Conservation (phyloP, 768 basidiomycete species). For the Pleurotus djamor region DNA sequence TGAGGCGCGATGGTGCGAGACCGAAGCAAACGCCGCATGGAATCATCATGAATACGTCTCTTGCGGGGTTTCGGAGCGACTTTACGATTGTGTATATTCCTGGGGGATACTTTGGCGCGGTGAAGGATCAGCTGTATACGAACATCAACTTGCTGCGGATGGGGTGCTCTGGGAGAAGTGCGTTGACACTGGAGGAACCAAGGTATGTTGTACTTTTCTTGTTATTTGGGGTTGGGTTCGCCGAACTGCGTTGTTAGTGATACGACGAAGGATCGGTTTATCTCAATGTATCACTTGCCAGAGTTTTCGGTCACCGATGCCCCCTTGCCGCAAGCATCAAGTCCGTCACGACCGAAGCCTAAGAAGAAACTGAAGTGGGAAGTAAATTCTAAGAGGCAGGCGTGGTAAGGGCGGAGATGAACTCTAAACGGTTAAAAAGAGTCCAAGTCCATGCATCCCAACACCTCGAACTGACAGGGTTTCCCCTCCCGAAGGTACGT, state of each 20-base stretch:
- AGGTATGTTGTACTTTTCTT: constrained; percentile 37
- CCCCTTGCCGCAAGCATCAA: too few relatives aligned
- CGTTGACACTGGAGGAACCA: constrained; percentile 76
- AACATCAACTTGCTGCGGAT: constrained; percentile 85
- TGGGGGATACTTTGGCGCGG: constrained; percentile 60
- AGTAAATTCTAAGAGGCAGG: too few relatives aligned
- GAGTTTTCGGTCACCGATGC: constrained; percentile 24
- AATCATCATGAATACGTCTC: constrained; percentile 75
- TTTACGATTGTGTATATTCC: constrained; percentile 83
- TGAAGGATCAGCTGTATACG: constrained; percentile 67
- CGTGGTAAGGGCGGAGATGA: too few relatives aligned
- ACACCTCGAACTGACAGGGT: too few relatives aligned
- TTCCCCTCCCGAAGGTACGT: too few relatives aligned
- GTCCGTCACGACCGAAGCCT: too few relatives aligned
- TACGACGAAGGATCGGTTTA: constrained; percentile 78
- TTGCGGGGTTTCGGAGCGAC: constrained; percentile 87
- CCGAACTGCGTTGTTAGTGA: constrained; percentile 42
- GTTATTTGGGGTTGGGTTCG: constrained; percentile 3
- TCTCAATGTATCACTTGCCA: constrained; percentile 61
- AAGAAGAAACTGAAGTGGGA: too few relatives aligned
- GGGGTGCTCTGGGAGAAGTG: constrained; percentile 77
- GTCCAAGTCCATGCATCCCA: too few relatives aligned
- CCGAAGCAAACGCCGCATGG: constrained; percentile 72
- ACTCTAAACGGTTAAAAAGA: too few relatives aligned
- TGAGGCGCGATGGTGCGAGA: constrained; percentile 71